Percentiles rank a stretch among this genome's conserved stretches.
Conservation (phyloP, 2,329 filamentous ascomycete species). For the Phialocephala subalpina region DNA sequence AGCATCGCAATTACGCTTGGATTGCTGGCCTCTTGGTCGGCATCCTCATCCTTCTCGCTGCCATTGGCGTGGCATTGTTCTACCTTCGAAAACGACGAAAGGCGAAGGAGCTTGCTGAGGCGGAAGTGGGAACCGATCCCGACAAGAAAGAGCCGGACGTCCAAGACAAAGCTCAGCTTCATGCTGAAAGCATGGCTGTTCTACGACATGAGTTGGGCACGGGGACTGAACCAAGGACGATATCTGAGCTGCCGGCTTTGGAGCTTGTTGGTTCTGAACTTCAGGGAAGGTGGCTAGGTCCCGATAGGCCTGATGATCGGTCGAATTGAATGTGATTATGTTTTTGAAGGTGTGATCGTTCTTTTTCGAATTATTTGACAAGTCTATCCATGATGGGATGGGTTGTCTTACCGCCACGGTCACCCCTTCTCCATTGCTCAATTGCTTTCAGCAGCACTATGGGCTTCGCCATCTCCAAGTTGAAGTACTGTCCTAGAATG, state of each 20-base stretch:
- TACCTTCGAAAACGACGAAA: background rate
- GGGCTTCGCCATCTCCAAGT: too few species aligned
- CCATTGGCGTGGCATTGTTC: background rate
- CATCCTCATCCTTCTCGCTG: background rate
- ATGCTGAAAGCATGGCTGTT: background rate
- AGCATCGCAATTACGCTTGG: background rate
- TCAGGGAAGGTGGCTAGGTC: background rate
- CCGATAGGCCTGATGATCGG: background rate
- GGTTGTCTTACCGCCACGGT: too few species aligned
- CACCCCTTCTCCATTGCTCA: too few species aligned
- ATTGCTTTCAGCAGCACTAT: too few species aligned
- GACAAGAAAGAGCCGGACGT: background rate
- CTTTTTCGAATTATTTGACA: too few species aligned
- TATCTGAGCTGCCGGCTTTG: background rate
- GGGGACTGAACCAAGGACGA: background rate
- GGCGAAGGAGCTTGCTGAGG: background rate
- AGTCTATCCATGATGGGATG: too few species aligned
- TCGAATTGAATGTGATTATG: background rate
- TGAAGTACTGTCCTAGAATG: too few species aligned
- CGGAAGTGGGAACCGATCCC: background rate
- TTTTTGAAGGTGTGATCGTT: too few species aligned
- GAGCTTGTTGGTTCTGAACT: background rate
- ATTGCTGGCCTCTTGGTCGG: background rate
- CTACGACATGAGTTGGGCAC: background rate
- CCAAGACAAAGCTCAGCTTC: background rate